Base-by-base conservation (phyloP, 1,139 yeast genomes). In the Yamadazyma taylorii region DNA sequence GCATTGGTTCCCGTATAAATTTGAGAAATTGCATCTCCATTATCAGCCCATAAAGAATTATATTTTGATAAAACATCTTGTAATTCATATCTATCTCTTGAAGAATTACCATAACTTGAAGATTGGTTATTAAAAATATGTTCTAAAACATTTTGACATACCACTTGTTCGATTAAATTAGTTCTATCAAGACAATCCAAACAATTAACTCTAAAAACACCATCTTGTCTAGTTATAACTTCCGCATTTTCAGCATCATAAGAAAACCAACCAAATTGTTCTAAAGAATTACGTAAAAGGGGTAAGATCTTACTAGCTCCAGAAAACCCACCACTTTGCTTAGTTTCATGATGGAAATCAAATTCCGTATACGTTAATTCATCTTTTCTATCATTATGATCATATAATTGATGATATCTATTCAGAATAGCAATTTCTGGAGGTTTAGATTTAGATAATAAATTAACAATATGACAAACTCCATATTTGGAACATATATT, bases 1-100 rank as follows among this genome's bases (percentile, higher is more conserved):
- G 98, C 98, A 56, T 92, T 90, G 0, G 98, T 94, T 5, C 98
- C 98, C 0, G 98, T 92, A 57, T 94, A 94, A 21, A 92, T 92
- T 58, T 89, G 97, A 1, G 97, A 89, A 8, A 94, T 78, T 43
- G 94, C 96, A 61, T 94, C 98, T 33, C 98, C 99, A 58, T 92
- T 90, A 60, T 94, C 97, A 0, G 98, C 99, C 98, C 98, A 94
- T 16, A 92, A 63, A 3, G 83, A 70, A 51, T 89, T 86, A 54
- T 90, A 97, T 42, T 76, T 80, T 28, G 63, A 57, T 56, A 81
- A 72, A 31, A 86, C 62, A 15, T 81, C 92, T 8, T 59, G 68
- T 8, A 51, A 38, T 8, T 51, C 50, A 23, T 51, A 42, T 30
- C 61, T 41, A 24, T 57, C 60, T 17, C 62, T 47, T 23, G 51